Conservation (phyloP, 768 basidiomycete species). For the Nidula microcarpa region DNA sequence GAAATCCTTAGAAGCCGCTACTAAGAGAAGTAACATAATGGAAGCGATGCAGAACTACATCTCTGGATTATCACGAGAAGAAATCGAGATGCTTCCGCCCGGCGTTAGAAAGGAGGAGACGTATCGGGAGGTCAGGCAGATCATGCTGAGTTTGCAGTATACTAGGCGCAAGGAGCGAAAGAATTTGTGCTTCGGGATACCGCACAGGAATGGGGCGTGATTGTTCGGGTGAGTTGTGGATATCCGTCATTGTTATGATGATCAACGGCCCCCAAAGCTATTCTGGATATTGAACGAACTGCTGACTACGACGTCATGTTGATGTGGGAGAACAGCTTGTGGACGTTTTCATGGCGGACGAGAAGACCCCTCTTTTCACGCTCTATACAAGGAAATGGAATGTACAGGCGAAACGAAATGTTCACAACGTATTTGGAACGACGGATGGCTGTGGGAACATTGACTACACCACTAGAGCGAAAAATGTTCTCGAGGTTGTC, state of each 20-base stretch:
- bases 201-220: too few relatives aligned
- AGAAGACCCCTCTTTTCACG: slow-evolving; percentile 18
- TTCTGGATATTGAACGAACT: slow-evolving; percentile 17
- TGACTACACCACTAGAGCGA: slow-evolving; percentile 24
- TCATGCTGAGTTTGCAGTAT: slow-evolving; percentile 14
- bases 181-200: slow-evolving; percentile 15
- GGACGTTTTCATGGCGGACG: slow-evolving; percentile 14
- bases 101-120: slow-evolving; percentile 17
- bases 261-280: background rate
- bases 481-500: slow-evolving; percentile 26
- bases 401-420: slow-evolving; percentile 9
- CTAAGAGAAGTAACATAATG: slow-evolving; percentile 12
- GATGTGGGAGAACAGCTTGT: slow-evolving; percentile 13
- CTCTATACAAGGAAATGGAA: slow-evolving; percentile 20
- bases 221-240: too few relatives aligned
- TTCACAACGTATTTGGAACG: slow-evolving; percentile 7
- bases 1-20: background rate
- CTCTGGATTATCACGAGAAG: slow-evolving; percentile 4
- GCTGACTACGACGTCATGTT: slow-evolving; percentile 3
- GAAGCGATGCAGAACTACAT: slow-evolving; percentile 10
- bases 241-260: too few relatives aligned
- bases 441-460: slow-evolving; percentile 3
- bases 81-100: slow-evolving; percentile 5
- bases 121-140: slow-evolving; percentile 22
- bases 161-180: slow-evolving; percentile 10